Percentiles rank a stretch among this genome's conserved stretches.
These are phyloP conservation scores for Macrotyloma uniflorum DNA, from an alignment of 306 rosid genomes.

Conservation along the genomic window DNA sequence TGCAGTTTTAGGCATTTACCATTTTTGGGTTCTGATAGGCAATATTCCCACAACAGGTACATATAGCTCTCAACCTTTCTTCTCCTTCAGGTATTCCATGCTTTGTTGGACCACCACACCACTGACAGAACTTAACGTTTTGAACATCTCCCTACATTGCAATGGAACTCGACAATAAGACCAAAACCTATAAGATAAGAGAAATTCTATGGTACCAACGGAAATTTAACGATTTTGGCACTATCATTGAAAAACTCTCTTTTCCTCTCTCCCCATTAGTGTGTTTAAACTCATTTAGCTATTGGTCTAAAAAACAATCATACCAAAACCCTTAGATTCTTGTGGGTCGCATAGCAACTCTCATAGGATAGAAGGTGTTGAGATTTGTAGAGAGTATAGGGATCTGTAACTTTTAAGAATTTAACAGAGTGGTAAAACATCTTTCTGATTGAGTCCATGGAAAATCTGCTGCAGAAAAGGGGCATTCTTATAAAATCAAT, in stretches of 20 bases:
- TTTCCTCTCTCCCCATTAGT: neutral
- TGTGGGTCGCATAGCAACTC: neutral
- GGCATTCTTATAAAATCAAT: neutral
- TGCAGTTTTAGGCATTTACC: conserved; percentile 44
- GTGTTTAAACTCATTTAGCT: neutral
- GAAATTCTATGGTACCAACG: neutral
- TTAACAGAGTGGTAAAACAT: neutral
- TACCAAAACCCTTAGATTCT: neutral
- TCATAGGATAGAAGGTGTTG: neutral
- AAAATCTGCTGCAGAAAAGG: conserved; percentile 5
- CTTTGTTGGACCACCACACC: conserved; percentile 82
- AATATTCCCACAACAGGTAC: conserved; percentile 71
- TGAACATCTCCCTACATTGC: conserved; percentile 59
- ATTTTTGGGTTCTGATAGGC: conserved; percentile 86
- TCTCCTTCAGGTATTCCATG: conserved; percentile 81
- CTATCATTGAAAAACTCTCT: neutral
- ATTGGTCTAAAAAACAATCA: neutral
- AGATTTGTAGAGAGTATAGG: neutral
- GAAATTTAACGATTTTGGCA: neutral
- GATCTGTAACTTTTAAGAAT: neutral
- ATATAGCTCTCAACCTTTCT: conserved; percentile 76
- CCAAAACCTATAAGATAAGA: neutral
- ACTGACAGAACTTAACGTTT: conserved; percentile 72
- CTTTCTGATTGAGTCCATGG: neutral
- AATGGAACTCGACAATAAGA: conserved; percentile 15